A percentile compares a stretch with the other conserved stretches of the same genome.
Conservation (phyloP, 1,284 basidiomycete species). For the Ganoderma lucidum region DNA sequence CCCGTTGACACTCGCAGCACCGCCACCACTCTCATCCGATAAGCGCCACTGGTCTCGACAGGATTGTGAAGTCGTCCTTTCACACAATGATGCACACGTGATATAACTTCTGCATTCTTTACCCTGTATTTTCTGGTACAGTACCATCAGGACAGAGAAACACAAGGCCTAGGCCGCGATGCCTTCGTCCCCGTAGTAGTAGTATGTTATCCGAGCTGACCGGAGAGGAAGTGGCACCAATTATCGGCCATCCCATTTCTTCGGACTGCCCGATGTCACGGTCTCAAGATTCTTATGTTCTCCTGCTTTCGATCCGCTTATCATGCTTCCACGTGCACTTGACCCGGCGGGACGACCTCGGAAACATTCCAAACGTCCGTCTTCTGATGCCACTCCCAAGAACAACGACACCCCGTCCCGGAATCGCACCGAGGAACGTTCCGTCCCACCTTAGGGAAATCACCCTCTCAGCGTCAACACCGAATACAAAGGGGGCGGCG, state of each 20-base stretch:
- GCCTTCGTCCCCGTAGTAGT: neutral
- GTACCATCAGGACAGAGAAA: neutral
- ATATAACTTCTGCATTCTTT: neutral
- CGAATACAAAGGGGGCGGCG: neutral
- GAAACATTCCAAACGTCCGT: conserved; percentile 2
- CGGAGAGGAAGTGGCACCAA: neutral
- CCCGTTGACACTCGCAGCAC: neutral
- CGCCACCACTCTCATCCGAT: neutral
- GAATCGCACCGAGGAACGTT: neutral
- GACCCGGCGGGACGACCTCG: neutral
- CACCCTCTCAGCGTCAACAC: neutral
- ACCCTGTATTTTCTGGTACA: neutral
- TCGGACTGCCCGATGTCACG: neutral
- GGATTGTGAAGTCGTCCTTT: neutral
- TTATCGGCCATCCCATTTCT: neutral
- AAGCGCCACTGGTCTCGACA: neutral
- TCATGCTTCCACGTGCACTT: neutral
- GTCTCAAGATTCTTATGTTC: neutral
- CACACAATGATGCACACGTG: no score
- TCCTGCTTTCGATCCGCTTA: neutral
- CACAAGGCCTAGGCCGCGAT: neutral
- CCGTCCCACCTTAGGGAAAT: neutral
- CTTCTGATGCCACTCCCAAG: neutral
- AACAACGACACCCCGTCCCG: neutral
- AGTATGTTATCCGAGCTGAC: neutral